These are phyloP conservation scores for Corymbia calophylla DNA, from an alignment of 441 rosid species.

Conservation along the genomic window DNA sequence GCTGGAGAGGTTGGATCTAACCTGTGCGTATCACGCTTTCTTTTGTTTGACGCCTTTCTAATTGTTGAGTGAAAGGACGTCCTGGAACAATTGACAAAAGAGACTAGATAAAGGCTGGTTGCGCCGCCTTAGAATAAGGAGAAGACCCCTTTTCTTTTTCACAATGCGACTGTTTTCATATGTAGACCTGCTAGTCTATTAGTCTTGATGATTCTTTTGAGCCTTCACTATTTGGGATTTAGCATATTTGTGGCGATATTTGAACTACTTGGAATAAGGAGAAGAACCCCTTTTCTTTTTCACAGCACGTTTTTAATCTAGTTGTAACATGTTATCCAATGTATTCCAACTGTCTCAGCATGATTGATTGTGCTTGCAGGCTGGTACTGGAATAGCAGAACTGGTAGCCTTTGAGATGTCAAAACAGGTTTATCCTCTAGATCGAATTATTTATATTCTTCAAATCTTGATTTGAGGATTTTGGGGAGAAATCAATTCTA, in stretches of 20 bases:
- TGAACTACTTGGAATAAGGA: background rate
- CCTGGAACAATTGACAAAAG: background rate
- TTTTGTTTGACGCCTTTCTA: background rate
- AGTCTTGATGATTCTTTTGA: too few species aligned
- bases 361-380: background rate
- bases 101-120: background rate
- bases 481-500: background rate
- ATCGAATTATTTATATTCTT: background rate
- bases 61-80: background rate
- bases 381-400: background rate
- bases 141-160: too few species aligned
- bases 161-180: too few species aligned
- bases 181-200: too few species aligned
- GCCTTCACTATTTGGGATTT: too few species aligned
- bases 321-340: background rate
- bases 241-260: background rate
- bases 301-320: background rate
- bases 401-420: background rate
- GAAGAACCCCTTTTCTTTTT: background rate
- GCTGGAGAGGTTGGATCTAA: constrained; percentile 9
- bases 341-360: background rate
- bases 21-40: background rate
- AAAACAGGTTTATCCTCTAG: background rate
- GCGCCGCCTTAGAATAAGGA: background rate
- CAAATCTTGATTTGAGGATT: background rate